Percentiles rank a stretch among this genome's conserved stretches.
phyloP scores from a whole-genome alignment of 179 eudicot genomes.

The Sideroxylon spinosum region DNA sequence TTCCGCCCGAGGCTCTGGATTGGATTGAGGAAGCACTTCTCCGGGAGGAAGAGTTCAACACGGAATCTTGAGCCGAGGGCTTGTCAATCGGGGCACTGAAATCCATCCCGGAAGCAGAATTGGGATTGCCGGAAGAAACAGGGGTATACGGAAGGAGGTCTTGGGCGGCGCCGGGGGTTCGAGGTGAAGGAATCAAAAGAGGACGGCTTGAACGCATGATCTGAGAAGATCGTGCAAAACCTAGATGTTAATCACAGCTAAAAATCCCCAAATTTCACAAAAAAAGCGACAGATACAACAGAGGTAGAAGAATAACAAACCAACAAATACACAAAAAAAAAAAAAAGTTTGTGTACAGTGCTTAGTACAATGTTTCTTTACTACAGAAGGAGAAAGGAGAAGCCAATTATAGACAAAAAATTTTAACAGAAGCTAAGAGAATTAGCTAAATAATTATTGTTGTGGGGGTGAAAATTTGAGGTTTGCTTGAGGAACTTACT shows the following conservation, averaged over 20 bases:
- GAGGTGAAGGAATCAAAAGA: constrained; percentile 48
- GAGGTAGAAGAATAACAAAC: background rate
- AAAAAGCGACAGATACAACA: background rate
- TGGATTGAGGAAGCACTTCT: constrained; percentile 49
- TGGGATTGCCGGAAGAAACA: constrained; percentile 23
- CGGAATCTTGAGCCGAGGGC: constrained; percentile 22
- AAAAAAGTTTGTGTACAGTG: background rate
- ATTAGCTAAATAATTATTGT: no score
- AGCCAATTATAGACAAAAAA: background rate
- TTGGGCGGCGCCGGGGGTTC: constrained; percentile 29
- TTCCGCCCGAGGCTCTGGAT: constrained; percentile 34
- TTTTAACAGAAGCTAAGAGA: background rate
- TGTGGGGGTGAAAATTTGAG: background rate
- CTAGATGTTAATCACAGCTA: constrained; percentile 26
- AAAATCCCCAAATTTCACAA: background rate
- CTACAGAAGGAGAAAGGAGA: background rate
- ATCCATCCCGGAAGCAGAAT: constrained; percentile 45
- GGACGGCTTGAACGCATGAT: constrained; percentile 49
- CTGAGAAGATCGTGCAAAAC: constrained; percentile 26
- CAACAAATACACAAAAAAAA: background rate
- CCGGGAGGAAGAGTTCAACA: constrained; percentile 39
- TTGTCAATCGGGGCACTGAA: constrained; percentile 19
- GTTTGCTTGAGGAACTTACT: constrained; percentile 18
- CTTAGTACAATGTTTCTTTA: background rate
- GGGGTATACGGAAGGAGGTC: constrained; percentile 32